Evolutionary conservation across 192 early-diverging fungal genomes (phyloP).

Genomic region (Linnemannia hyalina): DNA sequence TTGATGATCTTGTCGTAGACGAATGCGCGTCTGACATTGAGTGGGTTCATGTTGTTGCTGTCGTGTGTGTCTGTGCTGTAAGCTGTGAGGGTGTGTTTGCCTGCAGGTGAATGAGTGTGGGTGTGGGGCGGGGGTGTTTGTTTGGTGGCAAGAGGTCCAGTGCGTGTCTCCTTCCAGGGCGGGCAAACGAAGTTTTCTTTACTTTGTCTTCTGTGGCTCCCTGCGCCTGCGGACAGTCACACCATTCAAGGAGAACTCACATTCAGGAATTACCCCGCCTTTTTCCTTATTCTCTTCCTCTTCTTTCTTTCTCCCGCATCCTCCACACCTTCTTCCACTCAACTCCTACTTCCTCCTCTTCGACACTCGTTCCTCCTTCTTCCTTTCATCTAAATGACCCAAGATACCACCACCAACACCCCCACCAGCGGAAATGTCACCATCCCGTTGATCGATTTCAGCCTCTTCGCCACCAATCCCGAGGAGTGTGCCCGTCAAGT

Average conservation of each 20-base stretch:
- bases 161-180: background rate
- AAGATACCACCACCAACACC: background rate
- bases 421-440: background rate
- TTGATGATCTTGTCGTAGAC: conserved; percentile 78
- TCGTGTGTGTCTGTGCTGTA: background rate
- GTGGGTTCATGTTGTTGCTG: conserved; percentile 32
- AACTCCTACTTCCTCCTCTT: background rate
- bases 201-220: background rate
- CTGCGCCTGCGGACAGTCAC: background rate
- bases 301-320: background rate
- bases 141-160: background rate
- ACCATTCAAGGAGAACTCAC: background rate
- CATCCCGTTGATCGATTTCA: conserved; percentile 77
- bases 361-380: background rate
- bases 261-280: background rate
- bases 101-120: background rate
- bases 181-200: background rate
- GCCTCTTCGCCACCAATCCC: conserved; percentile 60
- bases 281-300: background rate
- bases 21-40: conserved; percentile 44
- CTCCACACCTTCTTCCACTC: background rate
- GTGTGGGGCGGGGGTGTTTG: background rate
- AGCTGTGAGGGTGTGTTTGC: background rate
- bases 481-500: conserved; percentile 60
- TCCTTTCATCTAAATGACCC: background rate